Base-by-base conservation (phyloP, 2,329 filamentous ascomycete species). In the Mycosphaerelloides madeirae region DNA sequence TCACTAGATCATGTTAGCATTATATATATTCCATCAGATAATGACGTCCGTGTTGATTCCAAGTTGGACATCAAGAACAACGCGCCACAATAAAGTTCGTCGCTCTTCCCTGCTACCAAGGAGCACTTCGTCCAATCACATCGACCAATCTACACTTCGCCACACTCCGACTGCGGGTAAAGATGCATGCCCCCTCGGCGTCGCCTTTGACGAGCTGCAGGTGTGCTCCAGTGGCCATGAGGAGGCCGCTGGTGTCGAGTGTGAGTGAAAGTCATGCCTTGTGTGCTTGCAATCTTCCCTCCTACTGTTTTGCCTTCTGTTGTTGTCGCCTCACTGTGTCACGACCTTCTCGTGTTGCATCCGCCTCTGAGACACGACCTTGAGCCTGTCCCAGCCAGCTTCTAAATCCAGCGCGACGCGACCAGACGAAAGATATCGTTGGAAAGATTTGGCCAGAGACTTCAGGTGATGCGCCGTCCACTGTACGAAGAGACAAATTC, bases 181-280 rank as follows among this genome's bases (percentile, higher is more conserved):
- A 12, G 29, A 29, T 16, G 18, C 41, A 47, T 44, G 41, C 41
- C 35, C 34, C n/a, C 34, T 40, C 38, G 48, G 41, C 42, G 31
- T 25, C 48, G 36, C 31, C 38, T 43, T 43, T 45, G 39, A 42
- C 18, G 33, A 39, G 37, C 43, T 34, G 36, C 45, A 38, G 43
- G 22, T 9, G 31, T 12, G 9, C 28, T 31, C 15, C 28, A 32
- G 14, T 45, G 43, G 43, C 18, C 14, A 36, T 31, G 45, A 37
- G 18, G 36, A 44, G 45, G 33, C 45, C 41, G 45, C 36, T 40
- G 22, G 22, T 9, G n/a, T n/a, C n/a, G n/a, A n/a, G n/a, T 16
- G 38, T 18, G n/a, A 3, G 32, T 25, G 22, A 6, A 9, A 25
- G 22, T 5, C 22, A 25, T 25, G 22, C 22, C 22, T 25, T 6